phyloP scores from a whole-genome alignment of 768 basidiomycete genomes.

The Russula ochroleuca region DNA sequence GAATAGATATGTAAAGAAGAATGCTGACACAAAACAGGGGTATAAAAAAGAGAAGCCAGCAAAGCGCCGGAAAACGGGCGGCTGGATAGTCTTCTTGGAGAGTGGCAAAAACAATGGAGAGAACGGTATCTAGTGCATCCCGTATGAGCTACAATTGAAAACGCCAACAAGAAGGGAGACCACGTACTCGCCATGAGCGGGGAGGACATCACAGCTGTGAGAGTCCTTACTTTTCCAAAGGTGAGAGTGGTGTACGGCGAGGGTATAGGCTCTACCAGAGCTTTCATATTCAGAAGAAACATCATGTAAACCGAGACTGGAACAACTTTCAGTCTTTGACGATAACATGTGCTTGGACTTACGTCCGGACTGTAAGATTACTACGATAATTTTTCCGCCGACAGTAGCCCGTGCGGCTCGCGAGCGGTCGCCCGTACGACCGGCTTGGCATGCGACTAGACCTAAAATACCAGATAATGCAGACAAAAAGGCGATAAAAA shows the following conservation, averaged over 20 bases:
- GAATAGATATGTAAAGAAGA: slow-evolving; percentile 21
- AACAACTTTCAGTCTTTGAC: background rate
- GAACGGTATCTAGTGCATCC: slow-evolving; percentile 12
- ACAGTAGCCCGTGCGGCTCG: slow-evolving; percentile 4
- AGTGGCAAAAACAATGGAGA: slow-evolving; percentile 17
- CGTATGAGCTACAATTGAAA: background rate
- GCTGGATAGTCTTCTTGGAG: slow-evolving; percentile 21
- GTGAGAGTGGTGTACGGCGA: background rate
- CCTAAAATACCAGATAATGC: slow-evolving; percentile 14
- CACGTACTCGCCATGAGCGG: slow-evolving; percentile 15
- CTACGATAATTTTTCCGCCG: slow-evolving; percentile 11
- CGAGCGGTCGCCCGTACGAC: slow-evolving; percentile 4
- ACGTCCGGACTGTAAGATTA: slow-evolving; percentile 20
- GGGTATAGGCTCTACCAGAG: slow-evolving; percentile 23
- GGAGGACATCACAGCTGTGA: slow-evolving; percentile 18
- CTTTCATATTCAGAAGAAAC: slow-evolving; percentile 19
- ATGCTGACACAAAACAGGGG: slow-evolving; percentile 20
- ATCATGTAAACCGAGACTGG: slow-evolving; percentile 19
- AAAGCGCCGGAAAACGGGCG: slow-evolving; percentile 20
- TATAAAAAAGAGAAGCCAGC: slow-evolving; percentile 24
- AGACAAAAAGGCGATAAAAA: slow-evolving; percentile 15
- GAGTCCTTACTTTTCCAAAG: slow-evolving; percentile 5
- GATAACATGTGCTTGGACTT: background rate
- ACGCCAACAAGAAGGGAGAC: background rate
- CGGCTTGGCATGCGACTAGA: slow-evolving; percentile 9